Conservation (phyloP, 78 protist species). For the Emiliania huxleyi region DNA sequence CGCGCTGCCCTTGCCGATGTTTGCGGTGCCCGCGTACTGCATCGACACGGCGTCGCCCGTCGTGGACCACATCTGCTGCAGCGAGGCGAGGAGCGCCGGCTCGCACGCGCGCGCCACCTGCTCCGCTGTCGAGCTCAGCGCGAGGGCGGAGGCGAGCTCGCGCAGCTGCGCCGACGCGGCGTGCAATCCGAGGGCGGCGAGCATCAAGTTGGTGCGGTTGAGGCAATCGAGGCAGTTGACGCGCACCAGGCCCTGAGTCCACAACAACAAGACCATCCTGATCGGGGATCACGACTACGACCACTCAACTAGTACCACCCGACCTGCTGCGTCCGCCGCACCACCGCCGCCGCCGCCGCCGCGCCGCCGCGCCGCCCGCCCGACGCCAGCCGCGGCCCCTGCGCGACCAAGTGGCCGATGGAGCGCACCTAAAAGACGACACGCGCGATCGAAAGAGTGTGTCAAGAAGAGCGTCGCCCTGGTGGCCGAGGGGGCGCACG, state of each 20-base stretch:
- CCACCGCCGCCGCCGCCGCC: not conserved
- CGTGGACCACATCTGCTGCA: not conserved
- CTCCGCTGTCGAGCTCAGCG: no score
- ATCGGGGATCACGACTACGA: no score
- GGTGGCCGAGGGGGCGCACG: no score
- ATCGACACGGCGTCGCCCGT: not conserved
- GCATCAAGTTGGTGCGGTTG: constrained; percentile 52
- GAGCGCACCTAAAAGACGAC: no score
- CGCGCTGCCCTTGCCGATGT: not conserved
- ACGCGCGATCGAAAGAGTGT: no score
- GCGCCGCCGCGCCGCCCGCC: not conserved
- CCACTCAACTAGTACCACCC: no score
- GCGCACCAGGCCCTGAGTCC: constrained; percentile 41
- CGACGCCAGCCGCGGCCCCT: no score
- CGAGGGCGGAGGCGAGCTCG: not conserved
- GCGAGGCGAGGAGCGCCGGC: not conserved
- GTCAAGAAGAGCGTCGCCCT: no score
- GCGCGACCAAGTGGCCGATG: no score
- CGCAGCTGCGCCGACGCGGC: not conserved
- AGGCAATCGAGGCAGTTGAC: constrained; percentile 62
- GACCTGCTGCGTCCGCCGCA: not conserved
- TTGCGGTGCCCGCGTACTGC: not conserved
- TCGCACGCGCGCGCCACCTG: not conserved
- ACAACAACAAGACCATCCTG: no score
- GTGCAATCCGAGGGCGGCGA: not conserved